Evolutionary conservation across 2,329 filamentous ascomycete species (phyloP).

Genomic region (Sporothrix pseudoabietina): DNA sequence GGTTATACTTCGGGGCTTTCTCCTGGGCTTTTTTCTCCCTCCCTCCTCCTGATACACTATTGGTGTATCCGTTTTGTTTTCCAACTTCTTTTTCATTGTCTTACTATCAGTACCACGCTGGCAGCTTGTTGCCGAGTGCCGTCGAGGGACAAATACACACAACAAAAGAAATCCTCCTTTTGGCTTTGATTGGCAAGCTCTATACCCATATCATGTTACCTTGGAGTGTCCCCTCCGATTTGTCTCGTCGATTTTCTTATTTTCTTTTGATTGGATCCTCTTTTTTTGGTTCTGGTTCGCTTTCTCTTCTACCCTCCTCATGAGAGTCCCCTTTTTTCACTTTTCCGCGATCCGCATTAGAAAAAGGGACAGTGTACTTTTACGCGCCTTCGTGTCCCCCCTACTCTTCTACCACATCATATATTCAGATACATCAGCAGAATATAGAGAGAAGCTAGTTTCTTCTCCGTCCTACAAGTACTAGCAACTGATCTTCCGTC

Average conservation of each 20-base stretch:
- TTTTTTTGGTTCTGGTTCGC: not conserved
- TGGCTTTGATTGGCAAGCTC: conserved; percentile 16
- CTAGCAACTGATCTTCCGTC: not conserved
- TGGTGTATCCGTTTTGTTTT: not conserved
- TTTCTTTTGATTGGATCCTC: not conserved
- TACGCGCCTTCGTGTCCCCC: not conserved
- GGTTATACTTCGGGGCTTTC: conserved; percentile 1
- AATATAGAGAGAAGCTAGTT: not conserved
- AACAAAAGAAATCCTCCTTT: conserved; percentile 4
- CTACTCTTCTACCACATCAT: conserved; percentile 1
- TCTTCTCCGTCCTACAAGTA: not conserved
- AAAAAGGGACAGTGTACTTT: conserved; percentile 14
- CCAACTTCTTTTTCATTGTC: not conserved
- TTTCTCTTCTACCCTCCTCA: not conserved
- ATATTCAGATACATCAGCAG: not conserved
- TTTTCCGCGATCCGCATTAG: conserved; percentile 3
- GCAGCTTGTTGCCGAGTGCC: not conserved
- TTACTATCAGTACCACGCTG: not conserved
- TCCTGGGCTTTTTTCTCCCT: not conserved
- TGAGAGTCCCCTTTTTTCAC: not conserved
- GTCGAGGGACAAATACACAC: not conserved
- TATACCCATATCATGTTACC: conserved; percentile 19
- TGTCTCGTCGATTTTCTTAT: not conserved
- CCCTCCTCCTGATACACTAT: not conserved
- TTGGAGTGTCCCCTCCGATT: not conserved